Percentiles rank a stretch among this genome's conserved stretches.
phyloP scores from a whole-genome alignment of 2,329 filamentous ascomycete species.

The Colletotrichum sp. region DNA sequence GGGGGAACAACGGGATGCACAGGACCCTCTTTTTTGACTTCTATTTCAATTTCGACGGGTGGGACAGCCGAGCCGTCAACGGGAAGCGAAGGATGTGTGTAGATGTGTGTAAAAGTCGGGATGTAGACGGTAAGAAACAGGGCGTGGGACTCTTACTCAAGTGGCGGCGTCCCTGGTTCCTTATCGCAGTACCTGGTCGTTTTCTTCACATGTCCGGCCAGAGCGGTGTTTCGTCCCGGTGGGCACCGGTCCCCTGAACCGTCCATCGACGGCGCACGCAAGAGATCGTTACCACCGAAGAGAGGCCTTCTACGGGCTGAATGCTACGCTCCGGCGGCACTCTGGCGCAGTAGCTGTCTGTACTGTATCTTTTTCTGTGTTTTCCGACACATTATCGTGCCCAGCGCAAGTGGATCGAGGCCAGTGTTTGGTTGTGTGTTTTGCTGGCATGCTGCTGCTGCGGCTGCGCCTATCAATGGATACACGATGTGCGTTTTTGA shows the following conservation, averaged over 20 bases:
- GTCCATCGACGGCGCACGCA: background rate
- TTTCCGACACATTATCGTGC: slow-evolving; percentile 11
- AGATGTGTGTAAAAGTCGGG: background rate
- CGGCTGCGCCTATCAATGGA: background rate
- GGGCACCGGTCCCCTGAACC: slow-evolving; percentile 9
- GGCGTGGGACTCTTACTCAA: background rate
- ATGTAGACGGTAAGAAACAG: background rate
- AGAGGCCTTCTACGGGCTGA: background rate
- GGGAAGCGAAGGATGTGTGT: background rate
- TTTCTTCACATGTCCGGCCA: slow-evolving; percentile 13
- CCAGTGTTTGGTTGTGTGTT: background rate
- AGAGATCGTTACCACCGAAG: background rate
- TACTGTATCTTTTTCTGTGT: background rate
- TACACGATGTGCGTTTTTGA: background rate
- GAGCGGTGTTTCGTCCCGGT: slow-evolving; percentile 15
- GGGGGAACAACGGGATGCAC: background rate
- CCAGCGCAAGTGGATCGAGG: background rate
- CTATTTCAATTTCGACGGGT: slow-evolving; percentile 7
- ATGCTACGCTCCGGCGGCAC: background rate
- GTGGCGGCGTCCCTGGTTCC: background rate
- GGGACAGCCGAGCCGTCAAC: slow-evolving; percentile 1
- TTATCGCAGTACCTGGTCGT: background rate
- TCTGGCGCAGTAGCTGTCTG: slow-evolving; percentile 7
- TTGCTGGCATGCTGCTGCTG: background rate
- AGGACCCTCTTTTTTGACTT: slow-evolving; percentile 17